Base-by-base conservation (phyloP, 164 flowering plant genomes). In the Piper betle region DNA sequence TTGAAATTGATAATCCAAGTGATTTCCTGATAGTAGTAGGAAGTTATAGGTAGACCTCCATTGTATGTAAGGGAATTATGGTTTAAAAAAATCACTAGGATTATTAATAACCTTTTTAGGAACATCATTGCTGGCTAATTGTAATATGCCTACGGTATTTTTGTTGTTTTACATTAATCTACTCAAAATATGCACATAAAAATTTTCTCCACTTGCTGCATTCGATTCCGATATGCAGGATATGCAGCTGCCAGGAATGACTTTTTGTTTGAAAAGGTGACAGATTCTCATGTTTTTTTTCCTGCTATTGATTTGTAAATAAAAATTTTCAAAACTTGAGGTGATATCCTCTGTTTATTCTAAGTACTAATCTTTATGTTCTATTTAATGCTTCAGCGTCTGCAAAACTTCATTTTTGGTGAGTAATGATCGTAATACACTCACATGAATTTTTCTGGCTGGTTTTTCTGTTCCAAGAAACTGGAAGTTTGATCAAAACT, bases 191-290 rank as follows among this genome's bases (percentile, higher is more conserved):
- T 57, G n/a, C n/a, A n/a, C n/a, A n/a, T n/a, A n/a, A n/a, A 55
- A 55, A 55, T 6, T 6, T 55, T 55, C n/a, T 46, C 52, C 52
- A 17, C n/a, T 6, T 55, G 18, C 62, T 5, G 39, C 17, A 59
- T 37, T 10, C 39, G 4, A 10, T 60, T 43, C 12, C n/a, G 4
- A 12, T 63, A 68, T 76, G 69, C 85, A 93, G 99, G 99, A 39
- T 90, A 93, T 68, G 69, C 96, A 12, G 79, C 96, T 48, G 98
- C 97, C 17, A 90, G 88, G 71, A 93, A 93, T 73, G 98, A 93
- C 70, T 93, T 90, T 71, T 77, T 93, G 57, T 93, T 93, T 81
- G 98, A 93, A 72, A 85, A 88, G 96, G 97, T 74, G 74, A 20
- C 18, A 4, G 4, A 55, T 3, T 16, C 37, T 7, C 18, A 55